Base-by-base conservation (phyloP, 169 alveolate species). In the Cryptosporidium felis region DNA sequence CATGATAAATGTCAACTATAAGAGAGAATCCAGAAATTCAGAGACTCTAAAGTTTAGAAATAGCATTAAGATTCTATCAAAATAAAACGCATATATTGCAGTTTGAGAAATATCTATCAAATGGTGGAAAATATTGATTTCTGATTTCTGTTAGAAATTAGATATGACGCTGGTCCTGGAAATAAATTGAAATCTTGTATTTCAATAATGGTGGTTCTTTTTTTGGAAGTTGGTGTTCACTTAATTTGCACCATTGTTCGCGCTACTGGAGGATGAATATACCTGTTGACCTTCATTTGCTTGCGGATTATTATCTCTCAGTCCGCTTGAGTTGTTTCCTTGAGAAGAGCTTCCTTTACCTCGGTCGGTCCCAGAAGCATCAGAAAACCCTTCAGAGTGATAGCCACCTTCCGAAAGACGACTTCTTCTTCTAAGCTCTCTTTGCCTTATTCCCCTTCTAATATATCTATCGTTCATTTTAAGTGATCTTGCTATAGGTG, bases 381-480 rank as follows among this genome's bases (percentile, higher is more conserved):
- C 85, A 14, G 85, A 74, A n/a, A 74, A 36, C 3, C 42, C 42
- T 38, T 74, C 85, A 18, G 85, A 74, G 41, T 74, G 85, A 23
- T 58, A 32, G 28, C 85, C 42, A 9, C 45, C 80, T 21, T 74
- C 74, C 0, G 74, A 49, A 9, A 74, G 56, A 74, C 85, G 85
- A 16, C 85, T 74, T 74, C 85, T 74, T 38, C 85, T 74, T 74
- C 91, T 56, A 38, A 62, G 28, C 79, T 53, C 74, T 82, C 92
- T 62, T 61, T 67, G 62, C 65, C 89, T 53, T 26, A 82, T 89
- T 47, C 92, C 92, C 45, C 80, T 60, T 46, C 92, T 88, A 9
- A 89, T 89, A 82, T 81, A 89, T 38, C 92, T 80, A 44, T 89
- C 92, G 45, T 89, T 89, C 89, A 89, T 81, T 49, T 81, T 89